phyloP scores from a whole-genome alignment of 352 stramenopile genomes.

The Globisporangium camurandrum region DNA sequence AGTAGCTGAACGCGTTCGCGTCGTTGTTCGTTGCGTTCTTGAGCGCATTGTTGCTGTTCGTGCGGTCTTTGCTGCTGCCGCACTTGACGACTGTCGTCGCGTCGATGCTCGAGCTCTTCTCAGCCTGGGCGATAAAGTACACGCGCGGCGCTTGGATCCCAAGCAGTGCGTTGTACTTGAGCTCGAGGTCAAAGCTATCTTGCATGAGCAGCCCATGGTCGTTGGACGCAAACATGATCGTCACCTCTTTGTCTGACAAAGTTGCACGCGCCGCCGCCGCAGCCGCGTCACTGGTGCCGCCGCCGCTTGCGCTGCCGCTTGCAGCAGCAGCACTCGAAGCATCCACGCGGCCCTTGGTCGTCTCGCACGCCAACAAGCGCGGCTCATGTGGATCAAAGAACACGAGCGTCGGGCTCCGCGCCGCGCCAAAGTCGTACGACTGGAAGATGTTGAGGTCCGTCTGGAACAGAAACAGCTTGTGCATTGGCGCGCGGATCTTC shows the following conservation, averaged over 20 bases:
- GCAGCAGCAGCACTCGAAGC: not conserved
- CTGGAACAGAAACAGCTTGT: slow-evolving; percentile 88
- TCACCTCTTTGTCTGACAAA: slow-evolving; percentile 79
- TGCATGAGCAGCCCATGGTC: slow-evolving; percentile 90
- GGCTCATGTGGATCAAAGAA: slow-evolving; percentile 90
- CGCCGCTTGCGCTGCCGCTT: not conserved
- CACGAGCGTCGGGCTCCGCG: slow-evolving; percentile 62
- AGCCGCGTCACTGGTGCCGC: slow-evolving; percentile 12
- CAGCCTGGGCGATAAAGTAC: slow-evolving; percentile 57
- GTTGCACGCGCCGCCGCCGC: slow-evolving; percentile 4
- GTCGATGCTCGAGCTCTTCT: slow-evolving; percentile 30
- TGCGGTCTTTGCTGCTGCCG: slow-evolving; percentile 22
- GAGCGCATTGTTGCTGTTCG: slow-evolving; percentile 15
- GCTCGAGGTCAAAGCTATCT: slow-evolving; percentile 82
- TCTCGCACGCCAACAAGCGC: slow-evolving; percentile 84
- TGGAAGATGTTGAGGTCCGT: slow-evolving; percentile 85
- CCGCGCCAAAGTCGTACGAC: slow-evolving; percentile 83
- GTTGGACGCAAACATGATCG: slow-evolving; percentile 88
- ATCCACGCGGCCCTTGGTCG: slow-evolving; percentile 38
- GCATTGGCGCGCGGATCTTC: slow-evolving; percentile 79
- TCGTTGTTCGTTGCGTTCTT: slow-evolving; percentile 5
- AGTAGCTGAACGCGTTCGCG: slow-evolving; percentile 33
- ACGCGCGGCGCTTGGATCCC: slow-evolving; percentile 81
- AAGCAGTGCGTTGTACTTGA: slow-evolving; percentile 74
- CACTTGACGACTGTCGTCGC: slow-evolving; percentile 29